Conservation (phyloP, 257 asterid genomes). For the Voacanga thouarsii region DNA sequence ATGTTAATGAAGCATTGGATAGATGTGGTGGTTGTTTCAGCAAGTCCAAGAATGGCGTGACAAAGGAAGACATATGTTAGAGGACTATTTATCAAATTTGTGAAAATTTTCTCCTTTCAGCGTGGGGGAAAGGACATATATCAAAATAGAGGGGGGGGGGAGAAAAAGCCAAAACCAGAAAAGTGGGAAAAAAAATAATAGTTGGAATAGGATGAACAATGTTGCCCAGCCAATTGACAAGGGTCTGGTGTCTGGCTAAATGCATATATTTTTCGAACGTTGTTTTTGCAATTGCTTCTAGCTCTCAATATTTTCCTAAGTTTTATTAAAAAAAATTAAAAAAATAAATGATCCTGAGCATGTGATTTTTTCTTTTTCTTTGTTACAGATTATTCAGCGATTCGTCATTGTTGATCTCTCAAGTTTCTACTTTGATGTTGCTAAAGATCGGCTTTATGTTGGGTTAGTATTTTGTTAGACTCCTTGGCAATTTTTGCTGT, state of each 20-base stretch:
- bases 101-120: too few species aligned
- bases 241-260: not conserved
- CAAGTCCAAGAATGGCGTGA: not conserved
- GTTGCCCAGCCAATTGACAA: not conserved
- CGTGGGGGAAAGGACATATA: too few species aligned
- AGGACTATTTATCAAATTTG: too few species aligned
- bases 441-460: conserved; percentile 94
- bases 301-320: not conserved
- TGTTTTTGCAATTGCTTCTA: not conserved
- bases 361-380: conserved; percentile 6
- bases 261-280: not conserved
- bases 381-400: conserved; percentile 77
- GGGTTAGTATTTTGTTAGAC: conserved; percentile 53
- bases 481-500: conserved; percentile 8
- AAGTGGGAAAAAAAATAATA: not conserved
- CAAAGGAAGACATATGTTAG: too few species aligned
- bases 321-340: too few species aligned
- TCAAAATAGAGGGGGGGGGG: too few species aligned
- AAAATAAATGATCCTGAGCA: not conserved
- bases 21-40: not conserved
- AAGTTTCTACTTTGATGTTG: conserved; percentile 89
- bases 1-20: not conserved
- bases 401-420: conserved; percentile 93
- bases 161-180: not conserved
- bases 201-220: not conserved